Base-by-base conservation (phyloP, 768 basidiomycete species). In the Mycena rebaudengoi region DNA sequence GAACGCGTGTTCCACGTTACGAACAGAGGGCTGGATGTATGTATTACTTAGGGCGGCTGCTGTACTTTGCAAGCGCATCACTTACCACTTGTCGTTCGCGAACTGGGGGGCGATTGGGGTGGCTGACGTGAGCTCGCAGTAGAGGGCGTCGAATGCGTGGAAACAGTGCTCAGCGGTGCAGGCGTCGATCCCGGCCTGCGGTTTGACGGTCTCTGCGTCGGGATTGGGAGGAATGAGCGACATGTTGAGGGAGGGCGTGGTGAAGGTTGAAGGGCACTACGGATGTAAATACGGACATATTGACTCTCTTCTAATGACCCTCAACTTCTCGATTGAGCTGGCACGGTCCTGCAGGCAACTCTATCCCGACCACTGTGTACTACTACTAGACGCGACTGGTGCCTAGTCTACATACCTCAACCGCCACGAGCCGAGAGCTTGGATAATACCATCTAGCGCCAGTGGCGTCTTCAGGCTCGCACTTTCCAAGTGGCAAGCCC, bases 1-100 rank as follows among this genome's bases (percentile, higher is more conserved):
- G 86, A 82, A 62, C 85, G 85, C 44, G 87, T 90, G 77, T 95
- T 96, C 96, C 96, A 99, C 7, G 97, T 99, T 30, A 99, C 95
- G 76, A 99, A 99, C 57, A 99, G 82, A 13, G 96, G 95, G 77
- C 95, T 95, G 66, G 43, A 23, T 7, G 50, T 46, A 32, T 30
- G 20, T 44, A 60, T 14, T 26, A 12, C 26, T 25, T n/a, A 43
- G 35, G 20, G n/a, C 12, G 12, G 33, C 8, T 26, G 14, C 25
- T 11, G 14, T 45, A 10, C 14, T 29, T 56, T 35, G 41, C 20
- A n/a, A n/a, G 8, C 16, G 20, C 7, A 50, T 28, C 44, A 80
- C 90, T 71, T 75, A 96, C 95, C 88, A 96, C 76, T 92, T 90
- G 58, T 90, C 88, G 65, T 94, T 85, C 14, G 83, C 74, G 73